Evolutionary conservation across 805 yeast genomes (phyloP), one percentile per base, ranked within the genome.

Genomic region (Candida qinlingensis): DNA sequence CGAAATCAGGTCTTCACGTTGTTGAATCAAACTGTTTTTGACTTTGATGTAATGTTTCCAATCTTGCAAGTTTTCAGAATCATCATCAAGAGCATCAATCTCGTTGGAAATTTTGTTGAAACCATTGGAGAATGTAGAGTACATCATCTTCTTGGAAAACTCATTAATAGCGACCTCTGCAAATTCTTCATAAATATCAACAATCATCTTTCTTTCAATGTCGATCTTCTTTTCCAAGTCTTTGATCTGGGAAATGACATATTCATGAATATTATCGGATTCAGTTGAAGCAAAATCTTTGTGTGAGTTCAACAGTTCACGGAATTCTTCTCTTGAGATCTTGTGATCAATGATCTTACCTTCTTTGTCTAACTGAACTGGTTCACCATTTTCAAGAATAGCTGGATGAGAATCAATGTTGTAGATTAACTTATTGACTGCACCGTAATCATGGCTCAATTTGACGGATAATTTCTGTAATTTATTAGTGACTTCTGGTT

Each of bases 131-230:
- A 51, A 59, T 9, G 59, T 56, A 1, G 65, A 59, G 25, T 69
- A 67, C 45, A 81, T 75, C 59, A 85, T 73, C 49, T 79, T 75
- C 45, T 77, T 76, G 7, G 85, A 76, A 67, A 83, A 85, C 55
- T 84, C 88, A 54, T 69, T 74, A 47, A 85, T 73, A 30, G 86
- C 73, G 6, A 80, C 76, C 47, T 85, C 90, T 6, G 84, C 81
- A 71, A 85, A 86, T 52, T 85, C 85, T 62, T 85, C 91, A 60
- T 82, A 75, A 0, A 83, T 74, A 53, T 86, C 91, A 46, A 85
- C 72, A 36, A 83, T 74, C 25, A 68, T 62, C 25, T 67, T 61
- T 58, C 78, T 73, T 34, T 71, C 64, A 2, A 60, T 58, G 30
- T 71, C 67, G 9, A 71, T 66, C 6, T 63, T 65, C 4, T 64